These are phyloP conservation scores for Pholiota conissans DNA, from an alignment of 768 basidiomycete genomes.

Conservation along the genomic window DNA sequence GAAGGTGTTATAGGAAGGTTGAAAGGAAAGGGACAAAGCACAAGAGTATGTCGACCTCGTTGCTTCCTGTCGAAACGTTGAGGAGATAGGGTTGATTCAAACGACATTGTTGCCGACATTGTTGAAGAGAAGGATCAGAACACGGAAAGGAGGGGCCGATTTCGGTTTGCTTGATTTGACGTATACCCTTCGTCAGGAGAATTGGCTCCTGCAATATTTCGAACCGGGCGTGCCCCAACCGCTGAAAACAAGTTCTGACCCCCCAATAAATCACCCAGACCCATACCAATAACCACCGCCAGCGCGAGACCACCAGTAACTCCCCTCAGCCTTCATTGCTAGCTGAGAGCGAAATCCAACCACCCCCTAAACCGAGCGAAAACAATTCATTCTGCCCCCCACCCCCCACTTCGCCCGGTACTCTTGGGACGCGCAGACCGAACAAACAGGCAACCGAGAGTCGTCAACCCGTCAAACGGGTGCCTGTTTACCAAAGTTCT, in stretches of 20 bases:
- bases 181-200: conserved; percentile 8
- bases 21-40: conserved; percentile 3
- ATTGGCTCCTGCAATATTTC: conserved; percentile 9
- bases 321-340: conserved; percentile 16
- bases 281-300: conserved; percentile 13
- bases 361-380: conserved; percentile 40
- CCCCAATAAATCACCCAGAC: conserved; percentile 21
- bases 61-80: conserved; percentile 18
- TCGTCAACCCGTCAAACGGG: conserved; percentile 14
- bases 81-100: conserved; percentile 7
- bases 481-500: conserved; percentile 54
- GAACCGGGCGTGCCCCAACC: conserved; percentile 46
- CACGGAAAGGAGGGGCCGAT: conserved; percentile 22
- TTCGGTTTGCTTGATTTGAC: conserved; percentile 23
- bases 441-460: conserved; percentile 25
- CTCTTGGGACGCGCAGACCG: conserved; percentile 44
- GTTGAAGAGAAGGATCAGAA: conserved; percentile 6
- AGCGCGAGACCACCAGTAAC: conserved; percentile 10
- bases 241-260: conserved; percentile 27
- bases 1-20: conserved; percentile 14
- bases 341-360: conserved; percentile 18
- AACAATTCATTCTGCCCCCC: conserved; percentile 43
- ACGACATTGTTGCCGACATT: conserved; percentile 22
- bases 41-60: conserved; percentile 2
- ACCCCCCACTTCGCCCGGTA: conserved; percentile 46